A percentile compares a stretch with the other conserved stretches of the same genome.
Evolutionary conservation across 2,329 filamentous ascomycete species (phyloP).

Genomic region (Aspergillus ochraceus): DNA sequence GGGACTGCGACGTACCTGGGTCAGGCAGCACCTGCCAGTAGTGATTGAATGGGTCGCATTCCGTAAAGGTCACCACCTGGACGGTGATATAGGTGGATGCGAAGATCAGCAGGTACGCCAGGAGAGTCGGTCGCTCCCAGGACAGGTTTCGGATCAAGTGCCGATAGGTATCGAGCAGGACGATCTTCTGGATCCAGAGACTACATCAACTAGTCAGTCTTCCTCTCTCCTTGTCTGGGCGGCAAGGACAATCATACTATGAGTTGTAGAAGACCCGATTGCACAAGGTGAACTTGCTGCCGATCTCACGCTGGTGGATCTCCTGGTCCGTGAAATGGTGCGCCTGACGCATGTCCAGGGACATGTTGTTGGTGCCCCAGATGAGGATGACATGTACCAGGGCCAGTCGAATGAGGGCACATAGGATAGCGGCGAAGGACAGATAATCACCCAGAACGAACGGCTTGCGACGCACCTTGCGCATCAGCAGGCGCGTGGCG

Average conservation of each 20-base stretch:
- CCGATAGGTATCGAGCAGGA: constrained; percentile 3
- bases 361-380: constrained; percentile 4
- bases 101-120: not conserved
- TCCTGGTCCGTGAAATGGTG: constrained; percentile 2
- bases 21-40: constrained; percentile 5
- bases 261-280: constrained; percentile 6
- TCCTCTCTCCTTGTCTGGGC: not conserved
- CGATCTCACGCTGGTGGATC: constrained; percentile 1
- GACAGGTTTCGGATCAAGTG: constrained; percentile 2
- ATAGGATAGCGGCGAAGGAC: constrained; percentile 2
- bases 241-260: not conserved
- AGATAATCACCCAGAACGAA: constrained; percentile 2
- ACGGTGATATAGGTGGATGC: not conserved
- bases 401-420: constrained; percentile 1
- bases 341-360: not conserved
- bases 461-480: constrained; percentile 1
- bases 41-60: constrained; percentile 6
- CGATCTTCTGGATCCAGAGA: constrained; percentile 6
- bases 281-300: constrained; percentile 1
- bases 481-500: constrained; percentile 2
- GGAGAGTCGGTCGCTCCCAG: not conserved
- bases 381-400: constrained; percentile 3
- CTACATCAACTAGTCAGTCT: not conserved
- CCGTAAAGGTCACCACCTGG: constrained; percentile 3
- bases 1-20: not conserved